Evolutionary conservation across 306 rosid species (phyloP).

Genomic region (Quercus engelmannii): DNA sequence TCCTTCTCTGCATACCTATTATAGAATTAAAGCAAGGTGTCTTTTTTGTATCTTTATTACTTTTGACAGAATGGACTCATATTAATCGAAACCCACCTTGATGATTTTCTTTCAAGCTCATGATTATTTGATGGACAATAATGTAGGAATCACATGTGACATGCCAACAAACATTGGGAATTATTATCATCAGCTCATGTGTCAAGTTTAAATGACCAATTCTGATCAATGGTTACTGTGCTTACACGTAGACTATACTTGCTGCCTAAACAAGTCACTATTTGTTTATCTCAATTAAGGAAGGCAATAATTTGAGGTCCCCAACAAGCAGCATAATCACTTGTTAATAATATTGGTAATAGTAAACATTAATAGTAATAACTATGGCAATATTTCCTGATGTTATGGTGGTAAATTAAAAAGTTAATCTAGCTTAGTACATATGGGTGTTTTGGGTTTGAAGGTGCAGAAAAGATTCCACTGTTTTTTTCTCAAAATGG

Average conservation of each 20-base stretch:
- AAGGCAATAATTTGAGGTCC: not conserved
- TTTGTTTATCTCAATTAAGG: conserved; percentile 8
- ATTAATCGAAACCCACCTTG: not conserved
- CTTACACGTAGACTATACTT: not conserved
- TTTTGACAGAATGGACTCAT: no score
- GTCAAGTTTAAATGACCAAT: conserved; percentile 27
- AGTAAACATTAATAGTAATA: no score
- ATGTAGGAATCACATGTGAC: conserved; percentile 33
- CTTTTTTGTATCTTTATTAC: no score
- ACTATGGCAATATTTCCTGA: no score
- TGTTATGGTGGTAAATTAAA: no score
- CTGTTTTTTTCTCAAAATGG: no score
- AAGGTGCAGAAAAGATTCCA: no score
- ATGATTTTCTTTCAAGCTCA: conserved; percentile 22
- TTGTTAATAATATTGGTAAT: not conserved
- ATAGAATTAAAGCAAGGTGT: no score
- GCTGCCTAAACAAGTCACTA: conserved; percentile 13
- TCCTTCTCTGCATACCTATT: no score
- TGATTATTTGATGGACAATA: conserved; percentile 38
- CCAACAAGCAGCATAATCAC: not conserved
- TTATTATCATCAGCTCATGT: conserved; percentile 30
- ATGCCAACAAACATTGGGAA: conserved; percentile 31
- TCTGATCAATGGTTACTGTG: not conserved
- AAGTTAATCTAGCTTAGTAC: no score
- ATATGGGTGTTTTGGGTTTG: no score